These are phyloP conservation scores for Wickerhamomyces chaumierensis DNA, from an alignment of 805 yeast genomes.

Conservation along the genomic window DNA sequence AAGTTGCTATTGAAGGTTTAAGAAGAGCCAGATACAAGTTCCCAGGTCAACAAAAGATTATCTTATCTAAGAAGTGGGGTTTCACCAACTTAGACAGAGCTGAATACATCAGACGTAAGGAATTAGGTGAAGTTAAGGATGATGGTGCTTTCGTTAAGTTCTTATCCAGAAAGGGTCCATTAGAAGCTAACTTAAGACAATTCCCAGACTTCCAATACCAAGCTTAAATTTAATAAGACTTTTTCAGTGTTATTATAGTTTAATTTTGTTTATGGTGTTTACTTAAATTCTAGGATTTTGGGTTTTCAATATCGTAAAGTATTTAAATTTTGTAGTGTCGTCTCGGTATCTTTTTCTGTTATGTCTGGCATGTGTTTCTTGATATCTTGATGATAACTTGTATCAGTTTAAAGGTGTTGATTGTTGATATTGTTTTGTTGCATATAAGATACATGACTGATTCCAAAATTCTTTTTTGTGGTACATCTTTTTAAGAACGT, in stretches of 20 bases:
- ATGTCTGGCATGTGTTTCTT: no score
- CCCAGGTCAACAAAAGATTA: conserved; percentile 99
- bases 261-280: background rate
- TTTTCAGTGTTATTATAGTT: background rate
- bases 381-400: no score
- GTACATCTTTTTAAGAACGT: no score
- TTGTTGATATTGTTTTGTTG: no score
- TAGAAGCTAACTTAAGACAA: conserved; percentile 80
- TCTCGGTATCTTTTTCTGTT: no score
- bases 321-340: no score
- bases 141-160: conserved; percentile 99
- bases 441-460: no score
- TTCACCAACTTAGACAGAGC: conserved; percentile 98
- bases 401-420: no score
- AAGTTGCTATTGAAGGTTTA: conserved; percentile 94
- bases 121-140: conserved; percentile 91
- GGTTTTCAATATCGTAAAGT: background rate
- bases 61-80: conserved; percentile 99
- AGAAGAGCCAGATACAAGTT: conserved; percentile 99
- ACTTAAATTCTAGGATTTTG: background rate
- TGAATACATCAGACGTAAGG: conserved; percentile 89
- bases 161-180: conserved; percentile 92
- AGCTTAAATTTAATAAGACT: conserved; percentile 22
- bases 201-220: conserved; percentile 71
- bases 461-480: no score